Percentiles rank a stretch among this genome's conserved stretches.
phyloP scores from a whole-genome alignment of 768 basidiomycete species.

The Pleurotus tuber-regium region DNA sequence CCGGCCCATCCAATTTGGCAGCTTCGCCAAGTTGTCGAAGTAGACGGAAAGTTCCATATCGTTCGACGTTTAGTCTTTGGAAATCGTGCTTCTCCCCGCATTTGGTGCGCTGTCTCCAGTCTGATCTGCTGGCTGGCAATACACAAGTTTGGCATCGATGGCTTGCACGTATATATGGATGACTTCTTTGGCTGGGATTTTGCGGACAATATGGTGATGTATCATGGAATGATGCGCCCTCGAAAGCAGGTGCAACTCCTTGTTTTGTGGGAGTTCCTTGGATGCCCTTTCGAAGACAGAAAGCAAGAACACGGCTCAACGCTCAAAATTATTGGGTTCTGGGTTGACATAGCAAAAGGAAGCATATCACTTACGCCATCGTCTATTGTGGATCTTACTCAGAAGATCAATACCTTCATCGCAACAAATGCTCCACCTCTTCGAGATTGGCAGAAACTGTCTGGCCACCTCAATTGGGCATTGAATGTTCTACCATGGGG shows the following conservation, averaged over 20 bases:
- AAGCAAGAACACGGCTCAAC: conserved; percentile 25
- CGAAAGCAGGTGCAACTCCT: conserved; percentile 23
- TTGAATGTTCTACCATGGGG: conserved; percentile 1
- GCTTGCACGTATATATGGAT: conserved; percentile 27
- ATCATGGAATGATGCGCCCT: conserved; percentile 18
- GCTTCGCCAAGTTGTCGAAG: conserved; percentile 25
- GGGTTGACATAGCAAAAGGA: conserved; percentile 25
- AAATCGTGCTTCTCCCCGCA: conserved; percentile 19
- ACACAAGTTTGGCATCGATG: conserved; percentile 15
- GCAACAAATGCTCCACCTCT: background rate
- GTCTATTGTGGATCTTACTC: conserved; percentile 16
- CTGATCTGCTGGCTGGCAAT: conserved; percentile 28
- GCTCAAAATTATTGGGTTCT: conserved; percentile 35
- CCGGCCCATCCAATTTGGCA: conserved; percentile 33
- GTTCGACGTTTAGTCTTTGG: conserved; percentile 28
- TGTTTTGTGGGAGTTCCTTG: conserved; percentile 22
- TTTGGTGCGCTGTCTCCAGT: conserved; percentile 24
- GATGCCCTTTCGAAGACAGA: conserved; percentile 22
- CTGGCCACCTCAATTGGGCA: background rate
- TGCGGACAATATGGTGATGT: conserved; percentile 19
- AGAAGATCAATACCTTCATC: conserved; percentile 1
- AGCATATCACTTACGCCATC: conserved; percentile 19
- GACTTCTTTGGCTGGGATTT: conserved; percentile 27
- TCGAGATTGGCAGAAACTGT: background rate
- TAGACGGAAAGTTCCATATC: conserved; percentile 22